Base-by-base conservation (phyloP, 441 rosid genomes). In the Erysimum pusillum region DNA sequence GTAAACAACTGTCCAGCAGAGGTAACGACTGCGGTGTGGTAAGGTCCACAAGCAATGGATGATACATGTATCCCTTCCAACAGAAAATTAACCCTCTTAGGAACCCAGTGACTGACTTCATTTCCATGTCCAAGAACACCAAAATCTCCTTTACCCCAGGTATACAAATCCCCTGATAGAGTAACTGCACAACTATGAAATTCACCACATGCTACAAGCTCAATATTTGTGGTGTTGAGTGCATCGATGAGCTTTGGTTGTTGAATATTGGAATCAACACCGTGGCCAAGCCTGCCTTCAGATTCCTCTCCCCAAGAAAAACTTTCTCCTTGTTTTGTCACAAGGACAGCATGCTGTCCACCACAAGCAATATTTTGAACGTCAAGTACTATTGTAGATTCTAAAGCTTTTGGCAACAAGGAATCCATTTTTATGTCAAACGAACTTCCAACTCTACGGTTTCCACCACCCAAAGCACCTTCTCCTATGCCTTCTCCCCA, bases 241-340 rank as follows among this genome's bases (percentile, higher is more conserved):
- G 94, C 79, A 81, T 96, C 97, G 57, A 91, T 80, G 73, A 89
- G 97, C 80, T 90, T 96, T 14, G 97, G 97, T 77, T 91, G 93
- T 80, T 88, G 84, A 79, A 90, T 88, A 81, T 88, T 95, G 70
- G 89, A 82, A 80, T 96, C 98, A 48, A 93, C 96, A 74, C 97
- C 99, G 84, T 95, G 99, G 80, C 99, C 99, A 76, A 95, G 98
- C 85, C 98, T 88, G 57, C 98, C 97, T 76, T 94, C 98, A 13
- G 87, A 87, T 87, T 93, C 99, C 86, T 89, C 96, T 45, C 98
- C 99, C 98, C 97, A 90, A 51, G 98, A 86, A 79, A 96, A 96
- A 57, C 89, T 76, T 73, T 93, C 95, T 63, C 99, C 97, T 81
- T 93, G 95, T 84, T 93, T 96, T 74, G 97, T 90, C 48, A 96